Evolutionary conservation across 2,329 filamentous ascomycete species (phyloP).

Genomic region (Fusarium siculi): DNA sequence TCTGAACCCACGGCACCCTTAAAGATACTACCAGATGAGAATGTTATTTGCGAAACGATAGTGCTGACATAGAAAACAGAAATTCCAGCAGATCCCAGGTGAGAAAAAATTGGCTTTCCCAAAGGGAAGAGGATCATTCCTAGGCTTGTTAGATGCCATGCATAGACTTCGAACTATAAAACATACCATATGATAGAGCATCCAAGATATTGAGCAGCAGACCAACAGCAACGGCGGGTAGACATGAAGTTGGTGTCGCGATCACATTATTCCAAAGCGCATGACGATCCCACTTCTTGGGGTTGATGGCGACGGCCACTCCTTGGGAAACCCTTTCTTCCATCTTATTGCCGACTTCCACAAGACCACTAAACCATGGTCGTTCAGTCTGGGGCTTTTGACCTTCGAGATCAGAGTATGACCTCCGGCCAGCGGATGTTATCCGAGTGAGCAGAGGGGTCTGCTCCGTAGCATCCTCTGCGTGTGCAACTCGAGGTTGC

Average conservation of each 20-base stretch:
- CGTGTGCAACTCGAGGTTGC: conserved; percentile 12
- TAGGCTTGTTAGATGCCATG: conserved; percentile 45
- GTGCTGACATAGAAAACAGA: conserved; percentile 99
- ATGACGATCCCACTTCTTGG: conserved; percentile 77
- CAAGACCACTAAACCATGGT: conserved; percentile 50
- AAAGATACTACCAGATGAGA: conserved; percentile 88
- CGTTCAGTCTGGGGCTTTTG: conserved; percentile 54
- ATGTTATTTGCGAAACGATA: conserved; percentile 91
- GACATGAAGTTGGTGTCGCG: conserved; percentile 73
- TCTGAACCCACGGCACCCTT: conserved; percentile 93
- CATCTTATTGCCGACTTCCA: conserved; percentile 47
- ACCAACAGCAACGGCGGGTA: conserved; percentile 90
- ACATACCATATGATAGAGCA: conserved; percentile 87
- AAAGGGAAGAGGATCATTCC: conserved; percentile 96
- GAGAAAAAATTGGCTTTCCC: conserved; percentile 84
- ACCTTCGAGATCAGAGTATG: conserved; percentile 59
- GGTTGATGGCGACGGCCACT: conserved; percentile 60
- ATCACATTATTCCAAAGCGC: conserved; percentile 72
- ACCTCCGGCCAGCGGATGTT: conserved; percentile 45
- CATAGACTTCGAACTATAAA: not conserved
- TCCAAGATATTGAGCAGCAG: conserved; percentile 92
- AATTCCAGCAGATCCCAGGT: conserved; percentile 91
- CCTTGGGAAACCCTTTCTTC: conserved; percentile 47
- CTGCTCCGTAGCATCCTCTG: conserved; percentile 51
- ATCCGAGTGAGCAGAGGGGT: conserved; percentile 59